These are phyloP conservation scores for Ophiocordyceps camponoti-floridani DNA, from an alignment of 2,329 filamentous ascomycete genomes.

Conservation along the genomic window DNA sequence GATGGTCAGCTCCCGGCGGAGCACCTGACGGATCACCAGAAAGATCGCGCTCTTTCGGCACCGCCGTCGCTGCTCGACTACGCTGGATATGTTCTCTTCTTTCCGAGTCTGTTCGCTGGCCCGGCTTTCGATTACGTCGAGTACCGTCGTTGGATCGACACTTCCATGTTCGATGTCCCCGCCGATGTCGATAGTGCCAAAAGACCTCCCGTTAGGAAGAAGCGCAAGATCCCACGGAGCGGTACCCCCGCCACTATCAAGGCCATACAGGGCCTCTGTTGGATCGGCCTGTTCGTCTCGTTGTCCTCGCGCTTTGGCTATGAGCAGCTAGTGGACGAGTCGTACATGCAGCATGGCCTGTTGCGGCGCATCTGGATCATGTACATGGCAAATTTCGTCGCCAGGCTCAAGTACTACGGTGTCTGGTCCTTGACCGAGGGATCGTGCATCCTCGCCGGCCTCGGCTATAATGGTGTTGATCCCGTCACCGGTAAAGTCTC, in stretches of 20 bases:
- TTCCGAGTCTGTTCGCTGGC: slow-evolving; percentile 75
- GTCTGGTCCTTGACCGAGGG: slow-evolving; percentile 91
- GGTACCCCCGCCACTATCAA: slow-evolving; percentile 72
- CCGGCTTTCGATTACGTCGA: slow-evolving; percentile 91
- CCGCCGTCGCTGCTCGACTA: slow-evolving; percentile 69
- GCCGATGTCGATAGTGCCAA: slow-evolving; percentile 68
- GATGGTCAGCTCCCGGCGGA: slow-evolving; percentile 68
- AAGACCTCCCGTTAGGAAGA: slow-evolving; percentile 70
- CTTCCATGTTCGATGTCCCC: slow-evolving; percentile 81
- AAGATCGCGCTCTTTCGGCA: slow-evolving; percentile 56
- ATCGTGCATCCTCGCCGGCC: slow-evolving; percentile 78
- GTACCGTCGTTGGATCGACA: slow-evolving; percentile 83
- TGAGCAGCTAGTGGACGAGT: slow-evolving; percentile 42
- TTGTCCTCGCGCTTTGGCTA: slow-evolving; percentile 50
- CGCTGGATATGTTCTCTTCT: slow-evolving; percentile 84
- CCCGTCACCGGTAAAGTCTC: slow-evolving; percentile 66
- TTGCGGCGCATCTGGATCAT: slow-evolving; percentile 58
- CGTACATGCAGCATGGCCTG: slow-evolving; percentile 51
- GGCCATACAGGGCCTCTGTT: slow-evolving; percentile 51
- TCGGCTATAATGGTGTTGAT: slow-evolving; percentile 90
- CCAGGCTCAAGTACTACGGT: slow-evolving; percentile 87
- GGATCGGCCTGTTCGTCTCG: slow-evolving; percentile 64
- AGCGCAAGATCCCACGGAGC: slow-evolving; percentile 82
- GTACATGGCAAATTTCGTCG: slow-evolving; percentile 67
- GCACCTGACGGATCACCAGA: slow-evolving; percentile 74